Evolutionary conservation across 1,284 basidiomycete genomes (phyloP).

Genomic region (Rhodotorula sp.): DNA sequence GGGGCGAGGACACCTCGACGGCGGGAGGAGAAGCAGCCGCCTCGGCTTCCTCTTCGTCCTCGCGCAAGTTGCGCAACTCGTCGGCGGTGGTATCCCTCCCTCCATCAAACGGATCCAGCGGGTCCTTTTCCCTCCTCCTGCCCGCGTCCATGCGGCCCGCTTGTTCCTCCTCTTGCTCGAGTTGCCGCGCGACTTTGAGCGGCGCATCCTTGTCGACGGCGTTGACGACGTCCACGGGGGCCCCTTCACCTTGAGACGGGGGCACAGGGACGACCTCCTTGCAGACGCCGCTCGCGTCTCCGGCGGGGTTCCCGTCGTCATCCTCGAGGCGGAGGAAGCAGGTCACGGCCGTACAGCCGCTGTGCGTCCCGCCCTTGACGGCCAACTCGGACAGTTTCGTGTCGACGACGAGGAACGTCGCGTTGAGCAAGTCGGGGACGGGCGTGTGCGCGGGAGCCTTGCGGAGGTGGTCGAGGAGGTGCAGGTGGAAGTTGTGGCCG

Average conservation of each 20-base stretch:
- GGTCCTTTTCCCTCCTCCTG: background rate
- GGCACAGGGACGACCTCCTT: conserved; percentile 9
- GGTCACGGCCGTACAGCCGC: conserved; percentile 97
- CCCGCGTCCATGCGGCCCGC: background rate
- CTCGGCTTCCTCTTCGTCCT: background rate
- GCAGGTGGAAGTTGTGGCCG: conserved; percentile 88
- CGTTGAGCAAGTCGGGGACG: conserved; percentile 87
- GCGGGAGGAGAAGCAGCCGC: background rate
- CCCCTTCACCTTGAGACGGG: conserved; percentile 1
- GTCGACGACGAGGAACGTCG: conserved; percentile 92
- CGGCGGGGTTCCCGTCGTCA: conserved; percentile 48
- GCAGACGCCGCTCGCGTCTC: conserved; percentile 28
- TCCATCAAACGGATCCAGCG: background rate
- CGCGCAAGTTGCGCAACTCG: background rate
- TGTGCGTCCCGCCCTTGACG: conserved; percentile 85
- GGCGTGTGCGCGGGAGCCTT: conserved; percentile 54
- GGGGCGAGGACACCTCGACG: background rate
- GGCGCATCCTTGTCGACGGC: conserved; percentile 5
- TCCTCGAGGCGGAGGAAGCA: conserved; percentile 95
- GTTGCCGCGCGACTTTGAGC: background rate
- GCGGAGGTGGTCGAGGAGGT: conserved; percentile 48
- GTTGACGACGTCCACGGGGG: conserved; percentile 1
- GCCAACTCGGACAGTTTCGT: conserved; percentile 61
- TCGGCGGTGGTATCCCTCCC: background rate
- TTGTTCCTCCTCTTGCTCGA: background rate